phyloP scores from a whole-genome alignment of 1,284 basidiomycete genomes.

The Ceratobasidium sp. region DNA sequence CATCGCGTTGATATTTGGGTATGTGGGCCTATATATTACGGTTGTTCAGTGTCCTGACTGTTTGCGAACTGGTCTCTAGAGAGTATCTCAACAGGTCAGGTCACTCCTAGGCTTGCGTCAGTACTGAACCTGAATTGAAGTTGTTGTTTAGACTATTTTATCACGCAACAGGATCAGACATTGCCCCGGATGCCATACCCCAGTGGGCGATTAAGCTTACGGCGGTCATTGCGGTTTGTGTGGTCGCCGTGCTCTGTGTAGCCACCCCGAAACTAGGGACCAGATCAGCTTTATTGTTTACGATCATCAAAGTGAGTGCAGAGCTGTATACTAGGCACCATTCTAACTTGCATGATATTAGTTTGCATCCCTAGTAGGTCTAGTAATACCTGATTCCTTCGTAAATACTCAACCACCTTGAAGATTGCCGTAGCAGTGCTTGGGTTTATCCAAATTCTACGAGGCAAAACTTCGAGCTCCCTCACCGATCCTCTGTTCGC shows the following conservation, averaged over 20 bases:
- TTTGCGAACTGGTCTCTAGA: constrained; percentile 65
- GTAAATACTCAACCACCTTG: constrained; percentile 38
- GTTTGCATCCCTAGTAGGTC: constrained; percentile 71
- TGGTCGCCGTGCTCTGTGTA: constrained; percentile 84
- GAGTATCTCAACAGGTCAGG: constrained; percentile 82
- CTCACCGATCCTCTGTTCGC: constrained; percentile 77
- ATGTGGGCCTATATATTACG: constrained; percentile 52
- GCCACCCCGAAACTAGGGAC: constrained; percentile 85
- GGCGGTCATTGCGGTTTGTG: constrained; percentile 77
- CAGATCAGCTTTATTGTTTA: constrained; percentile 87
- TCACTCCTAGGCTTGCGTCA: not conserved
- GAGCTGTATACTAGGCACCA: not conserved
- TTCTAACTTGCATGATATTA: constrained; percentile 52
- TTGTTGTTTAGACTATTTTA: constrained; percentile 69
- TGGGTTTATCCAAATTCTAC: constrained; percentile 78
- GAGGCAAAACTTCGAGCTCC: constrained; percentile 76
- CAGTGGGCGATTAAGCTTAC: constrained; percentile 95
- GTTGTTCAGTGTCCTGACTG: constrained; percentile 75
- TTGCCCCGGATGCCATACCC: constrained; percentile 83
- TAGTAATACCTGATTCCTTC: not conserved
- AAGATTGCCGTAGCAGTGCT: constrained; percentile 79
- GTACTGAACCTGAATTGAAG: not conserved
- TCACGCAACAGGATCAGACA: constrained; percentile 72
- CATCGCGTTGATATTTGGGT: constrained; percentile 70
- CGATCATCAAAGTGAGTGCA: constrained; percentile 80